Conservation (phyloP, 2,329 filamentous ascomycete genomes). For the Aspergillus sp. region DNA sequence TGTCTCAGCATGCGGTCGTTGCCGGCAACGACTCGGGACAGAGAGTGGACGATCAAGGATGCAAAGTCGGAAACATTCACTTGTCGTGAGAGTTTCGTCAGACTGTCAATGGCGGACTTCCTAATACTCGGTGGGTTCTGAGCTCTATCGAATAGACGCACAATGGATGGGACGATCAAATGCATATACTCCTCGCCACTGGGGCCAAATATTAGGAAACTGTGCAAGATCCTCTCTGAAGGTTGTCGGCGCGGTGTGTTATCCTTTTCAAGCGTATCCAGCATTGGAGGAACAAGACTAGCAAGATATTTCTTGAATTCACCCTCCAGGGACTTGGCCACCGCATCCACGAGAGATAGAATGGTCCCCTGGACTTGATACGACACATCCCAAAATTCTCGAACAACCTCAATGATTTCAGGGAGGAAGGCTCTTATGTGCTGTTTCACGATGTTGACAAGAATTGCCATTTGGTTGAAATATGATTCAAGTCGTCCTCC, state of each 20-base stretch:
- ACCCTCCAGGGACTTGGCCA: constrained; percentile 88
- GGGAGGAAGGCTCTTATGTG: constrained; percentile 91
- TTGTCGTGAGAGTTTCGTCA: constrained; percentile 89
- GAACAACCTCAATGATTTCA: constrained; percentile 79
- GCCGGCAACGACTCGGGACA: constrained; percentile 76
- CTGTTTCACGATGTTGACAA: constrained; percentile 93
- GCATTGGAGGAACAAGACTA: constrained; percentile 84
- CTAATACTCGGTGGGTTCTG: constrained; percentile 76
- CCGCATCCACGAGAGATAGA: constrained; percentile 85
- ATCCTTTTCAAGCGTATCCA: constrained; percentile 89
- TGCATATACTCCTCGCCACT: constrained; percentile 99
- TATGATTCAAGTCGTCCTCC: constrained; percentile 84
- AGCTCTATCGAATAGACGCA: constrained; percentile 88
- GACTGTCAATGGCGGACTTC: constrained; percentile 88
- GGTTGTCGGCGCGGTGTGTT: constrained; percentile 70
- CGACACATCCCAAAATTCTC: constrained; percentile 85
- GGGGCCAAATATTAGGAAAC: constrained; percentile 91
- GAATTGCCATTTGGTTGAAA: constrained; percentile 90
- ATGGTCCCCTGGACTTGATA: constrained; percentile 86
- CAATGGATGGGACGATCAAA: constrained; percentile 92
- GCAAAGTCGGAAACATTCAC: constrained; percentile 98
- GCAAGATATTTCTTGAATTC: constrained; percentile 98
- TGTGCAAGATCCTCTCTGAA: constrained; percentile 88
- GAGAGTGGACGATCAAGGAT: constrained; percentile 90
- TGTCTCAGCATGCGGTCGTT: constrained; percentile 72